These are phyloP conservation scores for Sporothrix pseudoabietina DNA, from an alignment of 2,329 filamentous ascomycete genomes.

Conservation along the genomic window DNA sequence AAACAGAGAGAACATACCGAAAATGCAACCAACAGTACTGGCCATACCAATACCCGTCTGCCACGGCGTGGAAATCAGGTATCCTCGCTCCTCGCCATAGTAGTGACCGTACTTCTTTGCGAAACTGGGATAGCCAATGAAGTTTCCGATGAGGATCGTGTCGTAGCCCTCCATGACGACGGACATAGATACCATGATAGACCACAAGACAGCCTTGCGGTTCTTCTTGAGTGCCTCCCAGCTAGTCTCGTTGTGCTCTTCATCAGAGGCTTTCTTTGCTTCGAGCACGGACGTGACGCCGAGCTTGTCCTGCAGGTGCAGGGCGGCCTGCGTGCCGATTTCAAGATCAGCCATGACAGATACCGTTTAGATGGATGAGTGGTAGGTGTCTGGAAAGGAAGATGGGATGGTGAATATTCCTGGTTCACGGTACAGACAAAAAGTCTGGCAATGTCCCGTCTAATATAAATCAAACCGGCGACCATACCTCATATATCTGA, in stretches of 20 bases:
- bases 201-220: constrained; percentile 31
- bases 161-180: constrained; percentile 38
- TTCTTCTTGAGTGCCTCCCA: constrained; percentile 6
- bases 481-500: neutral
- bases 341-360: constrained; percentile 15
- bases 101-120: constrained; percentile 39
- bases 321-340: neutral
- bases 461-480: neutral
- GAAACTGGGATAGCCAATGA: constrained; percentile 36
- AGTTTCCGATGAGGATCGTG: constrained; percentile 36
- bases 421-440: neutral
- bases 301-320: constrained; percentile 14
- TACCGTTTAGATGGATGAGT: no score
- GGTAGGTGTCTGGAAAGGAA: neutral
- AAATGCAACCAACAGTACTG: constrained; percentile 49
- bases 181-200: constrained; percentile 32
- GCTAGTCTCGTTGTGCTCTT: constrained; percentile 6
- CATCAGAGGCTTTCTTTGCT: constrained; percentile 24
- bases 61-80: constrained; percentile 53
- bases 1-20: constrained; percentile 44
- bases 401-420: neutral
- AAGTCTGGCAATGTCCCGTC: no score
- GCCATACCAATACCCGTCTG: constrained; percentile 49
- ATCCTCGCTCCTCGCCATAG: constrained; percentile 37
- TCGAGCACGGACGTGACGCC: constrained; percentile 1